Evolutionary conservation across 2,329 filamentous ascomycete species (phyloP).

Genomic region (Colletotrichum musicola): DNA sequence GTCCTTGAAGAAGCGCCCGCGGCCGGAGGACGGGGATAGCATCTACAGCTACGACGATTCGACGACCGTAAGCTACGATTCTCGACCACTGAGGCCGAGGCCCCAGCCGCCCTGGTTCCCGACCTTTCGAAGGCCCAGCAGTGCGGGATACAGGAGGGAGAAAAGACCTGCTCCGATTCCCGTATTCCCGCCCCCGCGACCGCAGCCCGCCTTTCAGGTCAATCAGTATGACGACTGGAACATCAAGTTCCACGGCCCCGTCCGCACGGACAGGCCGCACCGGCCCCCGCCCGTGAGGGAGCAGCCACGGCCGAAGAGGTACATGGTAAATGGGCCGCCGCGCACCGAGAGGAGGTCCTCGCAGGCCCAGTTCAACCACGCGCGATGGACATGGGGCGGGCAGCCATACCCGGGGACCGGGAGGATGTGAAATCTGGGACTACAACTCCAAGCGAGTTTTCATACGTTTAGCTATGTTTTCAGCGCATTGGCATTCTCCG

Average conservation of each 20-base stretch:
- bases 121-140: background rate
- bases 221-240: background rate
- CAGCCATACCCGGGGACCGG: background rate
- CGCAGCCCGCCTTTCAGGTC: background rate
- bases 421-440: background rate
- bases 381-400: background rate
- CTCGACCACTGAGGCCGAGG: background rate
- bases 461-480: background rate
- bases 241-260: background rate
- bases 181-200: no score
- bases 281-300: background rate
- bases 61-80: background rate
- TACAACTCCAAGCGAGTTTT: background rate
- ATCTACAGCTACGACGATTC: slow-evolving; percentile 21
- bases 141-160: background rate
- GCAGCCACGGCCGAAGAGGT: background rate
- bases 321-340: background rate
- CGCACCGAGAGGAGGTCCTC: background rate
- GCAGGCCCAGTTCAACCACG: background rate
- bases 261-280: background rate
- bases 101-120: background rate
- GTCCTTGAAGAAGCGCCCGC: background rate
- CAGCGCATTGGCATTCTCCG: no score
- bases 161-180: background rate
- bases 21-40: background rate